Evolutionary conservation across 2,329 filamentous ascomycete species (phyloP), one percentile per base, ranked within the genome.

Genomic region (Colletotrichum sp.): DNA sequence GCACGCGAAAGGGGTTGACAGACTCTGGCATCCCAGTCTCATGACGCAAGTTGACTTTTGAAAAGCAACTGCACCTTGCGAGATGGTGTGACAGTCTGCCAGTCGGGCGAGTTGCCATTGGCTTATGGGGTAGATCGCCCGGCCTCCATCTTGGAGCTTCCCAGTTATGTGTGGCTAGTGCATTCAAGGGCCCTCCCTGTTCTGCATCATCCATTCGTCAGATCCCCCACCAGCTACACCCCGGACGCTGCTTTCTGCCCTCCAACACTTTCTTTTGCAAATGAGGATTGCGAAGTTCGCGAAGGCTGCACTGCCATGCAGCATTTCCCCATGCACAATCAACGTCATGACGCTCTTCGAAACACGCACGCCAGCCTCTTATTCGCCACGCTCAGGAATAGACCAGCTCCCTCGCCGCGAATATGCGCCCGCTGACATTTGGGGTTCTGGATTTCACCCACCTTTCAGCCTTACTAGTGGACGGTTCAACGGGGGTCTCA

Each of bases 41-140:
- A 78, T 78, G 76, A 78, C 76, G 76, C 76, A 78, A 77, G 69
- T 74, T 25, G 55, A 48, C 70, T 70, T 74, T 71, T 15, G 28
- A 36, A 52, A 75, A 58, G 56, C 39, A 74, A 67, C 61, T 58
- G 70, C 55, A 66, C 22, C 60, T 77, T 65, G 71, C 58, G 71
- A 61, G 58, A 77, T 75, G 76, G 76, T 78, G 76, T 71, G 76
- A 77, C 76, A 73, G 68, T 22, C 27, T 58, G 34, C 55, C 28
- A 61, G 61, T 43, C 70, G 56, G 34, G 69, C 34, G 48, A 52
- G 56, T 30, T 67, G 28, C 66, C 76, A 78, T 77, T 78, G 75
- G 76, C 39, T 65, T 74, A 87, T 22, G 86, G 5, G 82, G 79
- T 39, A 66, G 77, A 16, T 84, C 83, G 16, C 81, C 78, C 1